Conservation (phyloP, 164 flowering plant species). For the Magnolia officinalis region DNA sequence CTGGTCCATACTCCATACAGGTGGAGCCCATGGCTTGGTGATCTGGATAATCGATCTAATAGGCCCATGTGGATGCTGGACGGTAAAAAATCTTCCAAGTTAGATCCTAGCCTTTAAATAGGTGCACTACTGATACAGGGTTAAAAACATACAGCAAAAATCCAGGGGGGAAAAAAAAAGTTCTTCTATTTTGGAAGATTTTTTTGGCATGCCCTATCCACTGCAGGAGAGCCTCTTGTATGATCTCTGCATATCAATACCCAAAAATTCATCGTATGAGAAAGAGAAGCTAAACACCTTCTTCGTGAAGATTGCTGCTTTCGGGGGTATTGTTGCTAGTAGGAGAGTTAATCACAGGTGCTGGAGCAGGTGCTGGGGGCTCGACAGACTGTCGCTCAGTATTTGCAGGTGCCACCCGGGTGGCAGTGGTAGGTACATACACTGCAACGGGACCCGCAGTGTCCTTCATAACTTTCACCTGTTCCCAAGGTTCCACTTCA, state of each 20-base stretch:
- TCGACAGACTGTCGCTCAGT: conserved; percentile 29
- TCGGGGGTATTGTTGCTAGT: conserved; percentile 22
- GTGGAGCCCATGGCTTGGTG: too few species aligned
- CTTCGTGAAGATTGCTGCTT: conserved; percentile 33
- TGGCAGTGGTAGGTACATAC: conserved; percentile 39
- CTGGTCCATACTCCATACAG: too few species aligned
- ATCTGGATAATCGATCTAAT: too few species aligned
- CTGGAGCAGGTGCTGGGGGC: conserved; percentile 27
- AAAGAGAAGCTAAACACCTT: conserved; percentile 37
- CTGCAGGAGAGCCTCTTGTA: neutral
- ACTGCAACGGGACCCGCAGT: conserved; percentile 28
- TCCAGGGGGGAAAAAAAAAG: neutral
- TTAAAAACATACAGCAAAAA: neutral
- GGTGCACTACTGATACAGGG: neutral
- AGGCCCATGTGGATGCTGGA: too few species aligned
- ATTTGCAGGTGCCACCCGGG: conserved; percentile 26
- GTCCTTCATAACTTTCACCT: conserved; percentile 44
- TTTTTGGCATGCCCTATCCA: neutral
- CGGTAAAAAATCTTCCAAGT: neutral
- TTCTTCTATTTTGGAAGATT: neutral
- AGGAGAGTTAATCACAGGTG: conserved; percentile 33
- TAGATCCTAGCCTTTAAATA: neutral
- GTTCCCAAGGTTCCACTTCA: conserved; percentile 3
- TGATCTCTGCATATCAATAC: neutral
- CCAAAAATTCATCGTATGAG: neutral